phyloP scores from a whole-genome alignment of 2,329 filamentous ascomycete species.

The Thielaviopsis ethacetica region DNA sequence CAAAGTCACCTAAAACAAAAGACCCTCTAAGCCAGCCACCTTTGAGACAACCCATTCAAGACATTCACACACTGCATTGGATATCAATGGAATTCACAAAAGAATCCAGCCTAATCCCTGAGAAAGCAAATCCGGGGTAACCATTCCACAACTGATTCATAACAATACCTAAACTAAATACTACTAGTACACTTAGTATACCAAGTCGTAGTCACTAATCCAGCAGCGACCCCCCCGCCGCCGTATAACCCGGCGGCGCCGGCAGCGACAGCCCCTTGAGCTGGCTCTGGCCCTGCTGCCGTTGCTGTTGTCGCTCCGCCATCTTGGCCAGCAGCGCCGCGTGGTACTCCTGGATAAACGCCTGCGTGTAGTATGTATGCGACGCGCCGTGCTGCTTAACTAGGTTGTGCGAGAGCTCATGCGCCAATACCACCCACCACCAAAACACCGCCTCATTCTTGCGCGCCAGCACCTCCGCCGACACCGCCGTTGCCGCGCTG shows the following conservation, averaged over 20 bases:
- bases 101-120: too few relatives aligned
- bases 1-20: too few relatives aligned
- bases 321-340: constrained; percentile 46
- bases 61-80: too few relatives aligned
- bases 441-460: constrained; percentile 52
- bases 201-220: background rate
- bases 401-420: constrained; percentile 91
- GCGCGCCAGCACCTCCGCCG: background rate
- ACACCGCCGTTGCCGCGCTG: constrained; percentile 22
- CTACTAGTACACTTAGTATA: background rate
- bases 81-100: too few relatives aligned
- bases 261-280: background rate
- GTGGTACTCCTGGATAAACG: constrained; percentile 65
- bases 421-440: constrained; percentile 93
- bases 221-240: background rate
- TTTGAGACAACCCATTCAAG: too few relatives aligned
- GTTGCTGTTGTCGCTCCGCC: constrained; percentile 12
- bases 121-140: too few relatives aligned
- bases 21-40: too few relatives aligned
- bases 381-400: constrained; percentile 60
- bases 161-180: background rate
- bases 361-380: constrained; percentile 76
- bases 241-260: constrained; percentile 1
- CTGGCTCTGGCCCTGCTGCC: background rate
- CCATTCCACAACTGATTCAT: too few relatives aligned